Base-by-base conservation (phyloP, 768 basidiomycete genomes). In the Pholiota conissans region DNA sequence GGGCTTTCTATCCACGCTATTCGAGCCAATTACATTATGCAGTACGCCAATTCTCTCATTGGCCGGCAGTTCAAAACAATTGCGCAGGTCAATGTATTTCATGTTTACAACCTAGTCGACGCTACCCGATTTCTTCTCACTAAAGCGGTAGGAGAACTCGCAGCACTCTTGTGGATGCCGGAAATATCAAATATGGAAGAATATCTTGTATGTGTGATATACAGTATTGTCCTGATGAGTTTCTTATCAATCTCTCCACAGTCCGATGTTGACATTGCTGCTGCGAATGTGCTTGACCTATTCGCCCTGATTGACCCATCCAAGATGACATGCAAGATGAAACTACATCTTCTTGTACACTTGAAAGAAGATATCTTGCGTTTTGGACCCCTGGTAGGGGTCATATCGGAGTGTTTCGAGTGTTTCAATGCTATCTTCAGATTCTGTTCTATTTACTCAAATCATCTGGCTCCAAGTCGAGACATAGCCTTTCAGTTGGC, bases 341-440 rank as follows among this genome's bases (percentile, higher is more conserved):
- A 76, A 57, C 63, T 70, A 2, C 74, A 77, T 52, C 67, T 75
- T 3, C 64, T 77, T 5, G n/a, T 58, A 0, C 77, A 78, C 49
- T 30, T 75, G 9, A 45, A 49, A 14, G 67, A 70, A 8, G 74
- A 78, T 57, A 73, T 75, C 3, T n/a, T 39, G 1, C 67, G 66
- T 0, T 74, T 74, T 56, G 75, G n/a, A n/a, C n/a, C n/a, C n/a
- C n/a, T n/a, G n/a, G n/a, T n/a, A n/a, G n/a, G n/a, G n/a, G n/a
- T n/a, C 32, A 64, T 73, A 28, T 73, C 73, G 0, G 74, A 78
- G 35, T 52, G 56, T 0, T 78, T 70, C 58, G 79, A 80, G 57
- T 70, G 67, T 48, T 81, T 69, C 59, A 80, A 81, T 62, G 71
- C 70, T 5, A 63, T 81, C 7, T 79, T 80, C 49, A 66, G 75